Base-by-base conservation (phyloP, 2,329 filamentous ascomycete species). In the Cercospora citrullina region DNA sequence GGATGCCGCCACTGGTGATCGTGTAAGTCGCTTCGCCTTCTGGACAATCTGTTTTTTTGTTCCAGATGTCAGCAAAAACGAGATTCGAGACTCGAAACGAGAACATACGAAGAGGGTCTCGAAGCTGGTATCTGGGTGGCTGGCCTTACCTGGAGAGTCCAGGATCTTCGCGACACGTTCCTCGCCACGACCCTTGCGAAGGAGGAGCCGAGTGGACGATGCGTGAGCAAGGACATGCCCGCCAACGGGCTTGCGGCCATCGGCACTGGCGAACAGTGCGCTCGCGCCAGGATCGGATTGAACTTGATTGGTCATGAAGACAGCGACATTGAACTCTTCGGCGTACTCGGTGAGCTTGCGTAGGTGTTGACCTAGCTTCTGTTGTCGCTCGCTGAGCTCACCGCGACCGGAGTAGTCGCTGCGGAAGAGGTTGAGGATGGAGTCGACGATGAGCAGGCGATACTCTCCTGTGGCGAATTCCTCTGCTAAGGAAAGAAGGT, bases 211-310 rank as follows among this genome's bases (percentile, higher is more conserved):
- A 45, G 89, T 91, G 2, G 88, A 86, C 63, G 88, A 90, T 62
- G 89, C 89, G 77, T 91, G 89, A 42, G 89, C 89, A 31, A 91
- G 85, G 65, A 91, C 86, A 79, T 91, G 89, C 16, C 89, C 89
- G 69, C 87, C 87, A 60, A 88, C 85, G 60, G 88, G 87, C 76
- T 90, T 90, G 58, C 88, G 84, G 57, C 89, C 89, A 79, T 91
- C 89, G 65, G 87, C 88, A 71, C 88, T 85, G 61, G 88, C 87
- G 75, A 91, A 91, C 10, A 91, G 81, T 57, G 89, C 87, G 76
- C 84, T 90, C 10, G 89, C 89, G 69, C 89, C 89, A 14, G 89
- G 89, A 72, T 91, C 89, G 67, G 87, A 89, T 79, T 90, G 89
- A 39, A 91, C 89, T 79, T 91, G 89, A 71, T 91, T 91, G 63